A percentile compares a stretch with the other conserved stretches of the same genome.
Conservation (phyloP, 306 rosid genomes). For the Pyrus betulifolia region DNA sequence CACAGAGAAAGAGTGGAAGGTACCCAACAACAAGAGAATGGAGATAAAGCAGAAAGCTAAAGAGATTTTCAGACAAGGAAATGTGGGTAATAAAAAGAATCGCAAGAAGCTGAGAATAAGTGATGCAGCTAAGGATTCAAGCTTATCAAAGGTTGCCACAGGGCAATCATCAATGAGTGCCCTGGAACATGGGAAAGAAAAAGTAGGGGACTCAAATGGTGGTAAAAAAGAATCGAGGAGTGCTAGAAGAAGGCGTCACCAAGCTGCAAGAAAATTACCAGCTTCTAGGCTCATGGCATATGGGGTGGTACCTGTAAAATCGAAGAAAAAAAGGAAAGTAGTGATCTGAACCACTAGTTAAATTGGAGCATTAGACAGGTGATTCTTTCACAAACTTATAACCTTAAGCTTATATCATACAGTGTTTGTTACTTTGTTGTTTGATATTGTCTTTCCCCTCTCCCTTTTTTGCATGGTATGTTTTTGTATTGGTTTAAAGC, state of each 20-base stretch:
- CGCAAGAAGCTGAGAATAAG: conserved; percentile 26
- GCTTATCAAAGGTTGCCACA: conserved; percentile 13
- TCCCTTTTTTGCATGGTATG: background rate
- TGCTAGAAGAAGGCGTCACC: conserved; percentile 45
- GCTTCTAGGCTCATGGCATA: conserved; percentile 42
- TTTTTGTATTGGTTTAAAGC: background rate
- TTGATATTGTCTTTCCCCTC: background rate
- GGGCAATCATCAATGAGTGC: conserved; percentile 3
- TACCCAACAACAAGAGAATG: conserved; percentile 46
- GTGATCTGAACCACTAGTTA: conserved; percentile 13
- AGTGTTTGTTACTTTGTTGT: background rate
- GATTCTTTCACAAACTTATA: conserved; percentile 5
- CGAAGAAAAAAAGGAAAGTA: conserved; percentile 41
- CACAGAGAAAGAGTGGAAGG: conserved; percentile 69
- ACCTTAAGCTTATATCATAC: background rate
- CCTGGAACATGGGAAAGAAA: conserved; percentile 26
- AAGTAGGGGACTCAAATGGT: conserved; percentile 23
- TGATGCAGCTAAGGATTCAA: conserved; percentile 25
- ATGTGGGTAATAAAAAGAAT: conserved; percentile 18
- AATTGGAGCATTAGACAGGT: conserved; percentile 23
- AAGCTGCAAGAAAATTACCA: conserved; percentile 32
- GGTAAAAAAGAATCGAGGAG: conserved; percentile 41
- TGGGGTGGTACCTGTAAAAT: conserved; percentile 37
- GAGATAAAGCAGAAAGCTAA: conserved; percentile 52
- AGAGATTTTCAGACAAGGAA: conserved; percentile 41